Conservation (phyloP, 768 basidiomycete species). For the Antrodiella citrinella region DNA sequence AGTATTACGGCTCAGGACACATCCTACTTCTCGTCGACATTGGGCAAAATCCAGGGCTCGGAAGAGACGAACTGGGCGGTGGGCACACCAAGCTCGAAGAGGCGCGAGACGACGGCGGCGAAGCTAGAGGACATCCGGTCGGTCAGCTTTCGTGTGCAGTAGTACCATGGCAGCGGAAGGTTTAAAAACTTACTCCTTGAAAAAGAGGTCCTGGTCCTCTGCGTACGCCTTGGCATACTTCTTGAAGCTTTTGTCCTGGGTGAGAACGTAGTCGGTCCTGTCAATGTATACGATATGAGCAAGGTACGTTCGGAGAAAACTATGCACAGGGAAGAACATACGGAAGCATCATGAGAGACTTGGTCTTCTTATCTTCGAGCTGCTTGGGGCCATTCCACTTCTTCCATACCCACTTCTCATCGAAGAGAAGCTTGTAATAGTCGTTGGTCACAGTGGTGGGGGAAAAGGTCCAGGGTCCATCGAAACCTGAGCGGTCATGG, state of each 20-base stretch:
- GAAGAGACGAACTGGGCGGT: conserved; percentile 59
- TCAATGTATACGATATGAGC: neutral
- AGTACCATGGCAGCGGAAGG: neutral
- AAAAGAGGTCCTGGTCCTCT: conserved; percentile 77
- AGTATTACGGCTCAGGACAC: neutral
- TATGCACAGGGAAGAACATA: conserved; percentile 29
- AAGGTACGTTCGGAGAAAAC: neutral
- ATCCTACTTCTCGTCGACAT: conserved; percentile 30
- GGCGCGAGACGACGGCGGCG: conserved; percentile 62
- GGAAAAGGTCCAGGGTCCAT: conserved; percentile 94
- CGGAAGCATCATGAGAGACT: conserved; percentile 93
- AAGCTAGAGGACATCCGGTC: conserved; percentile 45
- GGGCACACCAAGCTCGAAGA: conserved; percentile 94
- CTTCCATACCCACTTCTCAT: conserved; percentile 93
- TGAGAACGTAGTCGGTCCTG: conserved; percentile 82
- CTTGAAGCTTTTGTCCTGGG: conserved; percentile 89
- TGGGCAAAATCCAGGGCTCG: conserved; percentile 73
- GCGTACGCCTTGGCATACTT: conserved; percentile 85
- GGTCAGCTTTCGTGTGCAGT: too few species aligned
- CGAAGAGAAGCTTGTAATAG: conserved; percentile 77
- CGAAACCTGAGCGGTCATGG: conserved; percentile 68
- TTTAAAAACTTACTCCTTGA: conserved; percentile 68
- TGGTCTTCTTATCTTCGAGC: conserved; percentile 86
- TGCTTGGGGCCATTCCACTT: conserved; percentile 95
- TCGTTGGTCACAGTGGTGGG: conserved; percentile 85